phyloP scores from a whole-genome alignment of 148 eudicot genomes.

The Cornus suecica region DNA sequence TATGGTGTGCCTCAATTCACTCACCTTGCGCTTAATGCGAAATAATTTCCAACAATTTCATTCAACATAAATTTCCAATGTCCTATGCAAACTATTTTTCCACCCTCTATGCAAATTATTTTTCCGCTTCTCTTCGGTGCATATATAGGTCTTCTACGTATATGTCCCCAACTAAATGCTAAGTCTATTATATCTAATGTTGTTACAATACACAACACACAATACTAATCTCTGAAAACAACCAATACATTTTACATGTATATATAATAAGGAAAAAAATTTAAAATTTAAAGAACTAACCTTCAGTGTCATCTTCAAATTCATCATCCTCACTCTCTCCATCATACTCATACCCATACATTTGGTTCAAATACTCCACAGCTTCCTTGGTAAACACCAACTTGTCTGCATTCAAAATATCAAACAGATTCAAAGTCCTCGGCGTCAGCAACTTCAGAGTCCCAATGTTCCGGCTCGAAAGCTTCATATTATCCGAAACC shows the following conservation, averaged over 20 bases:
- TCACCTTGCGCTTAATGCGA: no score
- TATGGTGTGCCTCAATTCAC: no score
- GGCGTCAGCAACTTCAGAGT: conserved; percentile 88
- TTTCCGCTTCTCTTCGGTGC: no score
- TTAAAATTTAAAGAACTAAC: conserved; percentile 30
- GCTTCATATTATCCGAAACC: conserved; percentile 64
- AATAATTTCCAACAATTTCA: no score
- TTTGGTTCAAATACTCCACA: conserved; percentile 80
- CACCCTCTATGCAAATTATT: no score
- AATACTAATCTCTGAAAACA: no score
- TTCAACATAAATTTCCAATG: no score
- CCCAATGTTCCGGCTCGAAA: conserved; percentile 83
- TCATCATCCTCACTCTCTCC: conserved; percentile 45
- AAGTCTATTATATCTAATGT: no score
- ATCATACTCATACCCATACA: conserved; percentile 57
- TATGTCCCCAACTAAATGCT: no score
- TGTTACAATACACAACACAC: no score
- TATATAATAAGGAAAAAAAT: background rate
- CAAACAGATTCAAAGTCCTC: conserved; percentile 79
- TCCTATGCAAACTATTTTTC: no score
- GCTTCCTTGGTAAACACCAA: conserved; percentile 60
- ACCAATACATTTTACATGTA: background rate
- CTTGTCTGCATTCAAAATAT: conserved; percentile 76
- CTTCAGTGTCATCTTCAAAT: conserved; percentile 30
- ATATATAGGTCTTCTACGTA: no score